Evolutionary conservation across 2,329 filamentous ascomycete genomes (phyloP).

Genomic region (Fusarium irregulare): DNA sequence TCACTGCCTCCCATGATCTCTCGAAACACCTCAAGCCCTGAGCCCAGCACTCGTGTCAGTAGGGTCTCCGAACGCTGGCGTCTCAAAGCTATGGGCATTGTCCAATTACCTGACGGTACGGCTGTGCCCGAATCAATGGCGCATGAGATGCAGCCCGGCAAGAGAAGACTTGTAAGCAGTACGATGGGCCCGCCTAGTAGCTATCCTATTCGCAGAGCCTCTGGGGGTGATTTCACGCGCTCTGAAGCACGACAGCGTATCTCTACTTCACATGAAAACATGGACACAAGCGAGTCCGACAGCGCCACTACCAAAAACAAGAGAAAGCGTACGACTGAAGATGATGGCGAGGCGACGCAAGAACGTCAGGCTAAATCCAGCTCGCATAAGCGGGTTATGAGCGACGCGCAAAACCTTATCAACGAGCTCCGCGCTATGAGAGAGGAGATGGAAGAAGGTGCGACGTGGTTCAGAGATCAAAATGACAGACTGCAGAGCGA

Average conservation of each 20-base stretch:
- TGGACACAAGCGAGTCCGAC: constrained; percentile 18
- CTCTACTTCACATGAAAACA: constrained; percentile 41
- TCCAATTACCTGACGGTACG: constrained; percentile 65
- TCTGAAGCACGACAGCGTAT: constrained; percentile 29
- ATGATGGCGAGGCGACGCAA: constrained; percentile 34
- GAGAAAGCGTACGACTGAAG: constrained; percentile 49
- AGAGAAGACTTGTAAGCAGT: constrained; percentile 54
- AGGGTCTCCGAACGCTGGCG: constrained; percentile 59
- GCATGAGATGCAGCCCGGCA: constrained; percentile 56
- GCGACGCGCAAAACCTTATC: constrained; percentile 55
- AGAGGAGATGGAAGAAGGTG: constrained; percentile 59
- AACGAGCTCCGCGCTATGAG: constrained; percentile 56
- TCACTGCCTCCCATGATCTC: constrained; percentile 53
- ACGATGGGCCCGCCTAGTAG: constrained; percentile 40
- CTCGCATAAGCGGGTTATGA: constrained; percentile 56
- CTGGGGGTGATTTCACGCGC: constrained; percentile 36
- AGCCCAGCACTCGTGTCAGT: constrained; percentile 47
- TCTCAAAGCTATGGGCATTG: constrained; percentile 63
- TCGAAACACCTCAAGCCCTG: constrained; percentile 42
- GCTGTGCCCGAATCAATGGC: constrained; percentile 65
- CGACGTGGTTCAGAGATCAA: constrained; percentile 60
- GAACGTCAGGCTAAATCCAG: constrained; percentile 35
- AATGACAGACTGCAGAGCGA: constrained; percentile 57
- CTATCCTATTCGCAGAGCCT: constrained; percentile 40
- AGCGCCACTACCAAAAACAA: constrained; percentile 45